Percentiles rank a stretch among this genome's conserved stretches.
Conservation (phyloP, 176 grass and related monocot species). For the Oryza meyeriana region DNA sequence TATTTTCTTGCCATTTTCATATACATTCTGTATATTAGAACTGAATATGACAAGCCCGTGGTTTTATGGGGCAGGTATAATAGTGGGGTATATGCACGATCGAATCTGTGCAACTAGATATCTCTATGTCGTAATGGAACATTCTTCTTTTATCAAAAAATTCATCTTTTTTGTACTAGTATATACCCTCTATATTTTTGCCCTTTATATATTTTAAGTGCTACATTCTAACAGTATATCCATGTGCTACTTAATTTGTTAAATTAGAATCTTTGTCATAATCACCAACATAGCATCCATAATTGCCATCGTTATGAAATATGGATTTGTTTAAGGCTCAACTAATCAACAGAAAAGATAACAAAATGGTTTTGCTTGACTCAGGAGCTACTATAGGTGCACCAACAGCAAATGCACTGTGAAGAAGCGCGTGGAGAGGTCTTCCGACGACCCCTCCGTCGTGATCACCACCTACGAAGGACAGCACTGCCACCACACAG, state of each 20-base stretch:
- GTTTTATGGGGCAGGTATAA: neutral
- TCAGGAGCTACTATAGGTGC: conserved; percentile 95
- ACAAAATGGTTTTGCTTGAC: neutral
- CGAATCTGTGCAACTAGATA: neutral
- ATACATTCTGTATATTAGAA: neutral
- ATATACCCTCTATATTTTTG: no score
- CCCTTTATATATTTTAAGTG: no score
- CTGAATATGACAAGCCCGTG: neutral
- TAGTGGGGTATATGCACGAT: neutral
- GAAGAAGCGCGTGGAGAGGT: conserved; percentile 94
- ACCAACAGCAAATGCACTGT: conserved; percentile 84
- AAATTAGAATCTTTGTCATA: neutral
- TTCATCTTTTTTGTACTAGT: neutral
- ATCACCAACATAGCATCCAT: neutral
- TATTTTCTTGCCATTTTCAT: neutral
- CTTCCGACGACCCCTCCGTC: conserved; percentile 59
- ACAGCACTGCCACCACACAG: conserved; percentile 76
- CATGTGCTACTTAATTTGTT: neutral
- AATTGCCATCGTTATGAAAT: neutral
- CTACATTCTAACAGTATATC: neutral
- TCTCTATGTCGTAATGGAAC: neutral
- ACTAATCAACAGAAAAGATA: neutral
- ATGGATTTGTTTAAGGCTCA: neutral
- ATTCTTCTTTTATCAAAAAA: neutral
- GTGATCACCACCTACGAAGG: conserved; percentile 98